A percentile compares a stretch with the other conserved stretches of the same genome.
Evolutionary conservation across 169 alveolate genomes (phyloP).

Genomic region (Miamiensis avidus): DNA sequence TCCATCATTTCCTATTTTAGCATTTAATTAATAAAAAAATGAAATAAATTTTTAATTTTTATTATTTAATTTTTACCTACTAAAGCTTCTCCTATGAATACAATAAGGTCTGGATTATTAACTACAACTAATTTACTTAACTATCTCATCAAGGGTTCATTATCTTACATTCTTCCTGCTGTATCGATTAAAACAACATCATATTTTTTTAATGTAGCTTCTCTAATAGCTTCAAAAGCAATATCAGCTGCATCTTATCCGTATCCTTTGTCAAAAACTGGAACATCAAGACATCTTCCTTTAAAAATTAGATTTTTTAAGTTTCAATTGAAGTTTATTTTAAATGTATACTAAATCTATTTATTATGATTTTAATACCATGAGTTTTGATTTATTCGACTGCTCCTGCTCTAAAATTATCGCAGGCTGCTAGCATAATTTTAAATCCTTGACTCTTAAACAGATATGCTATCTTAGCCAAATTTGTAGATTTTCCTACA

Average conservation of each 20-base stretch:
- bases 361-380: constrained; percentile 47
- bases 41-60: no score
- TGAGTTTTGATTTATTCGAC: constrained; percentile 99
- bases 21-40: no score
- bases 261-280: constrained; percentile 98
- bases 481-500: constrained; percentile 99
- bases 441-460: constrained; percentile 95
- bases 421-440: constrained; percentile 98
- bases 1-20: constrained; percentile 93
- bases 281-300: constrained; percentile 89
- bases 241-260: constrained; percentile 98
- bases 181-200: constrained; percentile 99
- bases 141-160: constrained; percentile 98
- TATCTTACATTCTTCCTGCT: constrained; percentile 99
- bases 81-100: constrained; percentile 99
- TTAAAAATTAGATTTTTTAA: no score
- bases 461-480: constrained; percentile 97
- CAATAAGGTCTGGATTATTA: constrained; percentile 96
- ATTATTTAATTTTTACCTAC: constrained; percentile 73
- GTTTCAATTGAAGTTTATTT: constrained; percentile 24
- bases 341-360: no score
- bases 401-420: constrained; percentile 99
- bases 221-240: constrained; percentile 94
- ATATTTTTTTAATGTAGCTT: constrained; percentile 89
- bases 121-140: constrained; percentile 95